Evolutionary conservation across 2,329 filamentous ascomycete species (phyloP).

Genomic region (Aspergillus sp.): DNA sequence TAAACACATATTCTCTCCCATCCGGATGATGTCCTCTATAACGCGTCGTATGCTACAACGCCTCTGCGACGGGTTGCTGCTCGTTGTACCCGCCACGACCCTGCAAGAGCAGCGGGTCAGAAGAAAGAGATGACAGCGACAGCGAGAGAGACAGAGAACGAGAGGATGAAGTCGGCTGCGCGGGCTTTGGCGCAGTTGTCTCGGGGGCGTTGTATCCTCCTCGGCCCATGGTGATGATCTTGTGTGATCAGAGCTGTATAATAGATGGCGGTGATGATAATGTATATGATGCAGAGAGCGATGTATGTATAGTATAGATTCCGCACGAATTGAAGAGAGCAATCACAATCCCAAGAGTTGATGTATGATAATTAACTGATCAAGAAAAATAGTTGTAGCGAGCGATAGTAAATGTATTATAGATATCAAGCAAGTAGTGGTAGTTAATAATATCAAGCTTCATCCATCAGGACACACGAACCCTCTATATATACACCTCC

Average conservation of each 20-base stretch:
- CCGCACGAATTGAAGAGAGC: background rate
- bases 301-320: background rate
- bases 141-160: background rate
- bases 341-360: background rate
- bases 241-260: background rate
- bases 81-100: slow-evolving; percentile 40
- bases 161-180: background rate
- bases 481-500: too few relatives aligned
- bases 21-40: background rate
- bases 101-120: slow-evolving; percentile 16
- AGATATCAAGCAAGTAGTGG: too few relatives aligned
- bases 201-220: slow-evolving; percentile 39
- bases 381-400: too few relatives aligned
- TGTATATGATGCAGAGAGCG: background rate
- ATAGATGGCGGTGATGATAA: background rate
- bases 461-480: too few relatives aligned
- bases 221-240: slow-evolving; percentile 36
- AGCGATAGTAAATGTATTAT: too few relatives aligned
- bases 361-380: background rate
- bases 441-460: too few relatives aligned
- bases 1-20: background rate
- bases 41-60: background rate
- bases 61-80: slow-evolving; percentile 18
- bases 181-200: slow-evolving; percentile 8
- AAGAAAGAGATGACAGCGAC: background rate